Evolutionary conservation across 2,329 filamentous ascomycete species (phyloP).

Genomic region (Amauroascus verrucosus): DNA sequence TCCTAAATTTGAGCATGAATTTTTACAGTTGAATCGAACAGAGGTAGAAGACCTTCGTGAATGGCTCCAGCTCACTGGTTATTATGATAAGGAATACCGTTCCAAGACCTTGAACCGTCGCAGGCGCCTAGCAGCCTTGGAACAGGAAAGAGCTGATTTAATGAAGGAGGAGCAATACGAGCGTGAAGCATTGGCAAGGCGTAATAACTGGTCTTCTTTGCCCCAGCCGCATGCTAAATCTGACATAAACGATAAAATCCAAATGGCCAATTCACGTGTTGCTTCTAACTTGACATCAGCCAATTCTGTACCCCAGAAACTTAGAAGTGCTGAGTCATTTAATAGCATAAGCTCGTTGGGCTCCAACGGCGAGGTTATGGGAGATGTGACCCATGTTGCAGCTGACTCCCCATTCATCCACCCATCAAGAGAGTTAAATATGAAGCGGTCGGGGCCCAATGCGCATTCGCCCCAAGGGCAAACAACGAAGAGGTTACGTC

Average conservation of each 20-base stretch:
- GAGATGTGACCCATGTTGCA: neutral
- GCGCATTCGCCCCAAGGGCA: neutral
- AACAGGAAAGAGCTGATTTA: slow-evolving; percentile 22
- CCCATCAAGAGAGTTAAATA: neutral
- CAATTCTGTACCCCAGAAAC: slow-evolving; percentile 1
- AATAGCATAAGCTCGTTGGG: neutral
- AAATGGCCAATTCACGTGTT: neutral
- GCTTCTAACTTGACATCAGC: neutral
- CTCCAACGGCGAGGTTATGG: neutral
- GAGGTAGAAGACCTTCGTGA: slow-evolving; percentile 25
- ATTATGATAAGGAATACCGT: slow-evolving; percentile 27
- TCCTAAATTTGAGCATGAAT: slow-evolving; percentile 13
- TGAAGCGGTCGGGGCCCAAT: neutral
- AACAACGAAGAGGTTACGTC: neutral
- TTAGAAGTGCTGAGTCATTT: neutral
- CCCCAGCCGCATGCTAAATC: neutral
- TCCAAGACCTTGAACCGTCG: slow-evolving; percentile 17
- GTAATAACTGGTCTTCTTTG: neutral
- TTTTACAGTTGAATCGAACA: slow-evolving; percentile 9
- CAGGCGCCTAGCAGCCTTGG: slow-evolving; percentile 24
- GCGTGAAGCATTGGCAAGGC: slow-evolving; percentile 11
- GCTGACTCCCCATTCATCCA: neutral
- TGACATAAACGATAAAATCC: neutral
- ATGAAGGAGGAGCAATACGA: slow-evolving; percentile 16
- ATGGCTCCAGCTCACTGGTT: slow-evolving; percentile 30